phyloP scores from a whole-genome alignment of 2,329 filamentous ascomycete species.

The Aureobasidium sp. region DNA sequence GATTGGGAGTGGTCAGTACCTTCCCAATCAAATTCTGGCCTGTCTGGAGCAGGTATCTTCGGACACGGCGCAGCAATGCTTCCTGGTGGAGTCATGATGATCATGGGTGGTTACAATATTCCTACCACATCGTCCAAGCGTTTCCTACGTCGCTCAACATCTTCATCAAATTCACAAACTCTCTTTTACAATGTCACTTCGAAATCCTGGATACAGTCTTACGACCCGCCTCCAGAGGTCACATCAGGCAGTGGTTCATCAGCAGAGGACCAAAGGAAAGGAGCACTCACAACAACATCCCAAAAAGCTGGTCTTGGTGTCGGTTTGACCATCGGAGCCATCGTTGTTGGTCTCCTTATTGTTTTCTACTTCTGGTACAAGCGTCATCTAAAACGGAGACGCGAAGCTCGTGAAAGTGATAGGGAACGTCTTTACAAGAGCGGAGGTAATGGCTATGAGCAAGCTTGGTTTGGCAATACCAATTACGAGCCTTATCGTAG shows the following conservation, averaged over 20 bases:
- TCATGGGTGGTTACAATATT: slow-evolving; percentile 53
- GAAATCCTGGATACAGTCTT: slow-evolving; percentile 51
- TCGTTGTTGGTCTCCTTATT: slow-evolving; percentile 36
- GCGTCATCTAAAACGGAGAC: slow-evolving; percentile 33
- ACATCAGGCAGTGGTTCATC: background rate
- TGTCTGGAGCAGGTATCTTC: slow-evolving; percentile 46
- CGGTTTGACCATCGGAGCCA: slow-evolving; percentile 39
- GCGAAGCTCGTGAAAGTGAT: slow-evolving; percentile 24
- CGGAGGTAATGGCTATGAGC: slow-evolving; percentile 2
- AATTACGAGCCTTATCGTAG: slow-evolving; percentile 5
- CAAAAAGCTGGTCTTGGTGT: slow-evolving; percentile 41
- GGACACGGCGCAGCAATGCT: slow-evolving; percentile 58
- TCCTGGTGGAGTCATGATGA: slow-evolving; percentile 55
- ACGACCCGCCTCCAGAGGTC: slow-evolving; percentile 36
- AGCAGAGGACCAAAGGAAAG: slow-evolving; percentile 27
- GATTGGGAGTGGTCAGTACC: slow-evolving; percentile 68
- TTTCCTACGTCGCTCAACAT: slow-evolving; percentile 31
- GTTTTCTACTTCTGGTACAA: slow-evolving; percentile 44
- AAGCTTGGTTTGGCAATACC: slow-evolving; percentile 4
- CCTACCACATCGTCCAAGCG: slow-evolving; percentile 29
- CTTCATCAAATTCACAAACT: slow-evolving; percentile 37
- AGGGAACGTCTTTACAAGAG: slow-evolving; percentile 14
- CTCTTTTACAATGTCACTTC: slow-evolving; percentile 58
- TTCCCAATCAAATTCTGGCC: slow-evolving; percentile 35
- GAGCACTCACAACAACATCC: slow-evolving; percentile 35